Conservation (phyloP, 345 rosid genomes). For the Pugionium dolabratum region DNA sequence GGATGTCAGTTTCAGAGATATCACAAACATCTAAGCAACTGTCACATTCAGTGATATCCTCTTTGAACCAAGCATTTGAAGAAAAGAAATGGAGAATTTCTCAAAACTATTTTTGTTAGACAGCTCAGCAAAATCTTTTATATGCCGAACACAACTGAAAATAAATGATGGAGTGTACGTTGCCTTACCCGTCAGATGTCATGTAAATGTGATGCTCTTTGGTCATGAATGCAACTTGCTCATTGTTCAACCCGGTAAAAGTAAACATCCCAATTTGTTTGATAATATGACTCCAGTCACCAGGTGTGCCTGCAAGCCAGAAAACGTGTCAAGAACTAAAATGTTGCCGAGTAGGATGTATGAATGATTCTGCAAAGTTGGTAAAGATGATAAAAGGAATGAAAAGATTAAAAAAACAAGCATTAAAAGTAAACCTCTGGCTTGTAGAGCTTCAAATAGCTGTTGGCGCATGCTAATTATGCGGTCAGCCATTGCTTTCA, state of each 20-base stretch:
- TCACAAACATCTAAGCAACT: not conserved
- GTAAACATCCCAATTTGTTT: slow-evolving; percentile 84
- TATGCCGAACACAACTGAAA: not conserved
- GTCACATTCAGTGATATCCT: too few species aligned
- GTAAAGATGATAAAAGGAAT: not conserved
- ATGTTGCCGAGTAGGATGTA: not conserved
- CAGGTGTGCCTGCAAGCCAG: slow-evolving; percentile 64
- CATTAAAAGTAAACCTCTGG: slow-evolving; percentile 47
- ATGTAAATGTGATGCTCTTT: slow-evolving; percentile 70
- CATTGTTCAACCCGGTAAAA: slow-evolving; percentile 64
- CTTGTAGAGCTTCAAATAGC: slow-evolving; percentile 57
- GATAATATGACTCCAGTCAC: slow-evolving; percentile 79
- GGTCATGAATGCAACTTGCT: slow-evolving; percentile 72
- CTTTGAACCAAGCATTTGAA: not conserved
- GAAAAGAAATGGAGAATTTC: not conserved
- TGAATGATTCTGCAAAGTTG: not conserved
- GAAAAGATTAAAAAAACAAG: slow-evolving; percentile 1
- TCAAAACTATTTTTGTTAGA: too few species aligned
- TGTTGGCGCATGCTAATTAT: slow-evolving; percentile 69
- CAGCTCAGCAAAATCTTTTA: not conserved
- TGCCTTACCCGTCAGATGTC: slow-evolving; percentile 69
- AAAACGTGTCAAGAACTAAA: slow-evolving; percentile 3
- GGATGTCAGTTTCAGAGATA: not conserved
- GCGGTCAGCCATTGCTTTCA: slow-evolving; percentile 78
- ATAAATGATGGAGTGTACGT: not conserved